Percentiles rank a stretch among this genome's conserved stretches.
Conservation (phyloP, 164 flowering plant genomes). For the Macadamia tetraphylla region DNA sequence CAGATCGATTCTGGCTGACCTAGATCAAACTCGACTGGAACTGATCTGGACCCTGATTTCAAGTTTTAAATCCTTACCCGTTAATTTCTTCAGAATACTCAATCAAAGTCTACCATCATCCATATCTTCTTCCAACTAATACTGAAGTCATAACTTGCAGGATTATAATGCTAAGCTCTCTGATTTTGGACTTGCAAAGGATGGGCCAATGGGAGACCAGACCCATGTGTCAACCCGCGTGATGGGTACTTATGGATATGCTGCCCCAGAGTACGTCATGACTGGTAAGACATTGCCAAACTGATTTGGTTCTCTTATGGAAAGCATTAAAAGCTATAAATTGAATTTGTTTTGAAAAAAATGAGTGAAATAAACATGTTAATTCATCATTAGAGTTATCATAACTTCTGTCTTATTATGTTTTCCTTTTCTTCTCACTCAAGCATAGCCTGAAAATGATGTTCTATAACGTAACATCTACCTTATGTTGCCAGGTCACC, state of each 20-base stretch:
- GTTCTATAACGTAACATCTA: conserved; percentile 3
- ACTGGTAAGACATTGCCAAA: conserved; percentile 55
- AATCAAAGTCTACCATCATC: background rate
- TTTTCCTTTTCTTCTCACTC: too few species aligned
- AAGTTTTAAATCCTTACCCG: too few species aligned
- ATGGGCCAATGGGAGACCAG: conserved; percentile 95
- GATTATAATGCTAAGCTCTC: conserved; percentile 86
- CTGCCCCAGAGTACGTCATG: conserved; percentile 93
- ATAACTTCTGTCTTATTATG: too few species aligned
- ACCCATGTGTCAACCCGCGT: conserved; percentile 95
- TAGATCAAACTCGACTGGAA: too few species aligned
- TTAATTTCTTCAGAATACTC: too few species aligned
- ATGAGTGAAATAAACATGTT: too few species aligned
- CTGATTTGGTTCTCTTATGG: background rate
- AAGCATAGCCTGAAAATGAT: background rate
- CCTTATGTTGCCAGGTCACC: conserved; percentile 50
- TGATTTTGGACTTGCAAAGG: conserved; percentile 94
- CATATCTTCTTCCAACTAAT: conserved; percentile 4
- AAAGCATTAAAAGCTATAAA: too few species aligned
- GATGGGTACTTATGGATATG: conserved; percentile 97
- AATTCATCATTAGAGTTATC: too few species aligned
- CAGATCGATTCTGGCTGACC: too few species aligned
- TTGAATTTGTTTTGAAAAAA: too few species aligned
- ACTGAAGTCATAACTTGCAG: conserved; percentile 31
- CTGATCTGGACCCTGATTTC: too few species aligned